phyloP scores from a whole-genome alignment of 1,139 yeast genomes.

The Candida pseudocylindracea region DNA sequence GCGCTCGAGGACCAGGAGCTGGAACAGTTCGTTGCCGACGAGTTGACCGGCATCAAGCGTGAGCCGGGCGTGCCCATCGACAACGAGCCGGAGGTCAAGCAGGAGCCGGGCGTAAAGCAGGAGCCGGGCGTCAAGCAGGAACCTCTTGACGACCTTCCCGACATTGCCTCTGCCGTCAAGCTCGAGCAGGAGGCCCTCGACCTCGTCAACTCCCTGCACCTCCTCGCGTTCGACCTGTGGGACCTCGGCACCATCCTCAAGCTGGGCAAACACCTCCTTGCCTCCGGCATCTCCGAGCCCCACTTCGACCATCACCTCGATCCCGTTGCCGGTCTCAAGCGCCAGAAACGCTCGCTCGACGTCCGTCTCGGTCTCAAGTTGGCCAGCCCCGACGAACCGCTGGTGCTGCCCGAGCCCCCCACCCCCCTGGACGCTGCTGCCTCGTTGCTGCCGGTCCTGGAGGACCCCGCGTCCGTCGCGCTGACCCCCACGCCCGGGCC shows the following conservation, averaged over 20 bases:
- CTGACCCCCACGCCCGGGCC: too few species aligned
- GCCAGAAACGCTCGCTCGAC: conserved; percentile 11
- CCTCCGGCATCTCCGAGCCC: conserved; percentile 28
- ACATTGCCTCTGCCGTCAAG: conserved; percentile 7
- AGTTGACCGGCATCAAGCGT: conserved; percentile 3
- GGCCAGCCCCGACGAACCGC: too few species aligned
- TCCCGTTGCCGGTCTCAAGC: conserved; percentile 8
- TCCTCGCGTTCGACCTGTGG: conserved; percentile 41
- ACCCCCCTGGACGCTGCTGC: not conserved
- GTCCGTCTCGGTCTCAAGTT: too few species aligned
- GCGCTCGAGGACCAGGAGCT: conserved; percentile 8
- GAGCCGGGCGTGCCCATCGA: conserved; percentile 3
- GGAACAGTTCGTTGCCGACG: conserved; percentile 6
- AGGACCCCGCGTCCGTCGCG: too few species aligned
- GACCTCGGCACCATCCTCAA: conserved; percentile 40
- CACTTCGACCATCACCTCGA: conserved; percentile 9
- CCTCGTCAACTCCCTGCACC: conserved; percentile 19
- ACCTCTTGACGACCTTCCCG: too few species aligned
- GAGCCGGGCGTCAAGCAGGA: too few species aligned
- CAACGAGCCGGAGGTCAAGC: not conserved
- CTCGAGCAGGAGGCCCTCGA: conserved; percentile 21
- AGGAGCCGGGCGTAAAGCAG: too few species aligned
- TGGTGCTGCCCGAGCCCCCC: conserved; percentile 5
- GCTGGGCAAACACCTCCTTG: conserved; percentile 50
- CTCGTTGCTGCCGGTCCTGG: not conserved